These are phyloP conservation scores for Fraxinus baroniana DNA, from an alignment of 305 asterid genomes.

Conservation along the genomic window DNA sequence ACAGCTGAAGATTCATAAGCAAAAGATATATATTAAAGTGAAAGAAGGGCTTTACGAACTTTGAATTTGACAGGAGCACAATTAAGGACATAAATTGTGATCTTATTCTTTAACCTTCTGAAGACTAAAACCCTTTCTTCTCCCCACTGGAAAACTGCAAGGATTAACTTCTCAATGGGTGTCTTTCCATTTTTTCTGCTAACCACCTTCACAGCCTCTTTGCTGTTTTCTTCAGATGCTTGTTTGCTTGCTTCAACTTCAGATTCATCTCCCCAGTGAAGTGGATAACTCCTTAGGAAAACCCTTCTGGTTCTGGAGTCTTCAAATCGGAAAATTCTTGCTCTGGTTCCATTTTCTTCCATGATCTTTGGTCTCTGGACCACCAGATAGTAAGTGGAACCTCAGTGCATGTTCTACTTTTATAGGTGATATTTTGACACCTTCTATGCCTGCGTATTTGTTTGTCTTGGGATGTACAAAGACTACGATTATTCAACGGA, in stretches of 20 bases:
- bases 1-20: slow-evolving; percentile 21
- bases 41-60: slow-evolving; percentile 52
- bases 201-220: slow-evolving; percentile 30
- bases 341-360: background rate
- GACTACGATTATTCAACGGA: background rate
- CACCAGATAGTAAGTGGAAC: background rate
- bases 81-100: slow-evolving; percentile 55
- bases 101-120: slow-evolving; percentile 70
- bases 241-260: slow-evolving; percentile 8
- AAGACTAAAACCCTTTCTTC: slow-evolving; percentile 54
- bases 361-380: background rate
- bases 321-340: background rate
- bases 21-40: slow-evolving; percentile 33
- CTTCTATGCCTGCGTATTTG: slow-evolving; percentile 17
- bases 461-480: slow-evolving; percentile 27
- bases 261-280: background rate
- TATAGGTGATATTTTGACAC: slow-evolving; percentile 24
- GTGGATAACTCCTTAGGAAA: background rate
- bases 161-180: slow-evolving; percentile 49
- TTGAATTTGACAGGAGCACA: slow-evolving; percentile 61
- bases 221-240: slow-evolving; percentile 23
- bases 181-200: slow-evolving; percentile 28
- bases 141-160: slow-evolving; percentile 68
- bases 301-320: background rate
- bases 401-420: slow-evolving; percentile 18